Percentiles rank a stretch among this genome's conserved stretches.
phyloP scores from a whole-genome alignment of 1,284 basidiomycete species.

The Pseudozyma tsukubaensis region DNA sequence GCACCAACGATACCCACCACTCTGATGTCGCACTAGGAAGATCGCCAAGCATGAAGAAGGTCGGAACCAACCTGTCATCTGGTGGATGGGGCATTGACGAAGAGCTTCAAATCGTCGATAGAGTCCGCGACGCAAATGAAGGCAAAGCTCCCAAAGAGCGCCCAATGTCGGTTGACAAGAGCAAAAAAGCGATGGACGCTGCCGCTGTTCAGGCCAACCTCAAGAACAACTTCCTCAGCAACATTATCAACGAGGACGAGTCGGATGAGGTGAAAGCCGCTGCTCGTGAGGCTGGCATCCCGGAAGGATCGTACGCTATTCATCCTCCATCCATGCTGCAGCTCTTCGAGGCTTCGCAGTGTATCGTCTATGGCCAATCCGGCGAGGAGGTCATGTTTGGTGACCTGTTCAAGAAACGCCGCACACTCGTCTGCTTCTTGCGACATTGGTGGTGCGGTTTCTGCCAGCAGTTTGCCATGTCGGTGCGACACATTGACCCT shows the following conservation, averaged over 20 bases:
- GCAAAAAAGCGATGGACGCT: slow-evolving; percentile 15
- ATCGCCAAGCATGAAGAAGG: not conserved
- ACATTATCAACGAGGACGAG: slow-evolving; percentile 36
- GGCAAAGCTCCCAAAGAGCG: slow-evolving; percentile 8
- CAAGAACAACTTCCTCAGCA: slow-evolving; percentile 21
- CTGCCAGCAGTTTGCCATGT: slow-evolving; percentile 86
- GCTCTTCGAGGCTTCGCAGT: slow-evolving; percentile 75
- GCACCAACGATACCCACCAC: slow-evolving; percentile 4
- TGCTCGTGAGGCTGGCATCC: slow-evolving; percentile 45
- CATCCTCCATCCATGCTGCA: slow-evolving; percentile 58
- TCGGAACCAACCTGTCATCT: not conserved
- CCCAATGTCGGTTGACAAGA: slow-evolving; percentile 32
- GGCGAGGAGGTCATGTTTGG: slow-evolving; percentile 79
- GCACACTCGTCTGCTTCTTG: slow-evolving; percentile 76
- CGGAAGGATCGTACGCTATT: slow-evolving; percentile 58
- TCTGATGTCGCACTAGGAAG: slow-evolving; percentile 10
- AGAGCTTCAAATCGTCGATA: slow-evolving; percentile 43
- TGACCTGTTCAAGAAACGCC: slow-evolving; percentile 76
- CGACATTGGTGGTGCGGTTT: slow-evolving; percentile 74
- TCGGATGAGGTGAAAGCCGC: slow-evolving; percentile 46
- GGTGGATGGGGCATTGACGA: slow-evolving; percentile 41
- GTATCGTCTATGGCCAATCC: slow-evolving; percentile 77
- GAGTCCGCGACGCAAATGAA: slow-evolving; percentile 10
- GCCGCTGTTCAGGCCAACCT: slow-evolving; percentile 13
- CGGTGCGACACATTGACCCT: slow-evolving; percentile 74